Evolutionary conservation across 129 eudicot species (phyloP).

Genomic region (Flaveria linearis): DNA sequence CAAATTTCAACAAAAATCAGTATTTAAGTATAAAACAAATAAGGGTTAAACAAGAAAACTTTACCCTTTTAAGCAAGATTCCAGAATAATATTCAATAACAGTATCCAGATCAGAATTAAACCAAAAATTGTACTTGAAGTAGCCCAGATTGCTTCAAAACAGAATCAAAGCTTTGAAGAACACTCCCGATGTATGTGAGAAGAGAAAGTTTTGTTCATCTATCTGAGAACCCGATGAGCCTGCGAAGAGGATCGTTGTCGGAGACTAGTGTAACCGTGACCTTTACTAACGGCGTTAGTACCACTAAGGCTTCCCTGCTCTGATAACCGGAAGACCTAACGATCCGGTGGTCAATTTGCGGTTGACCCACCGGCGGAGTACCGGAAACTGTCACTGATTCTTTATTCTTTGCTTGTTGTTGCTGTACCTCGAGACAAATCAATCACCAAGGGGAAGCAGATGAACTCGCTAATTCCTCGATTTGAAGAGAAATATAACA

Average conservation of each 20-base stretch:
- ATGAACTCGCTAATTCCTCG: too few relatives aligned
- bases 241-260: slow-evolving; percentile 56
- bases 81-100: not conserved
- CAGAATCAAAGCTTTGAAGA: slow-evolving; percentile 15
- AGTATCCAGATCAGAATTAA: not conserved
- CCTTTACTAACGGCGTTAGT: slow-evolving; percentile 24
- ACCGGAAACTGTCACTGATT: slow-evolving; percentile 32
- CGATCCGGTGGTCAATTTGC: slow-evolving; percentile 49
- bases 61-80: slow-evolving; percentile 23
- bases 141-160: slow-evolving; percentile 26
- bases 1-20: slow-evolving; percentile 28
- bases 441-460: too few relatives aligned
- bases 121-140: not conserved
- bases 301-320: too few relatives aligned
- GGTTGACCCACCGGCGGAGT: slow-evolving; percentile 35
- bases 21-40: not conserved
- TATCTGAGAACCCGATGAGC: slow-evolving; percentile 62
- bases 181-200: slow-evolving; percentile 34
- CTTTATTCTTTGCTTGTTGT: slow-evolving; percentile 32
- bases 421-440: too few relatives aligned
- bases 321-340: too few relatives aligned
- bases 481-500: too few relatives aligned
- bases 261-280: slow-evolving; percentile 52
- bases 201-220: too few relatives aligned
- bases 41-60: not conserved